Evolutionary conservation across 768 basidiomycete genomes (phyloP), one percentile per base, ranked within the genome.

Genomic region (Leucocoprinus sp.): DNA sequence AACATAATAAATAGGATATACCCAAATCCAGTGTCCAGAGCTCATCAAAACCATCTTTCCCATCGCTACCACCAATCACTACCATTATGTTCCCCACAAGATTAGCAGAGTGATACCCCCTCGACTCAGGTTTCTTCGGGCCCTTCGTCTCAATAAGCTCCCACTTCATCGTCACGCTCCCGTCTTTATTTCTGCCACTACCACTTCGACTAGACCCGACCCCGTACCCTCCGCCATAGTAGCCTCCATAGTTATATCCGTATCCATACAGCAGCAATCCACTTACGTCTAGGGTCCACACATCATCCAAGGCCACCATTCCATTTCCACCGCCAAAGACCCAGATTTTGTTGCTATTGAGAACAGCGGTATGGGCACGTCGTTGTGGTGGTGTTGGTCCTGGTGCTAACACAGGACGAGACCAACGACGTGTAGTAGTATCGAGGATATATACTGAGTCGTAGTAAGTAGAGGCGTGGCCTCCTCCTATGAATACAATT

Each of bases 311-410:
- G 0, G 93, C 92, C n/a, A 76, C 76, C 66, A 84, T 69, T 0
- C 93, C 93, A 48, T 91, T 93, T 2, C 93, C 93, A n/a, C 93
- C 92, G 6, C 92, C 93, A 55, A 95, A 96, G 3, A 96, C 64
- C 69, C 86, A 89, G 0, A 97, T 73, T 57, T 76, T 82, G 48
- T 73, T 71, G 22, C 68, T 66, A 55, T 90, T 82, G 17, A 80
- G 64, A 11, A 93, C 84, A 0, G 89, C 78, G 0, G 90, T 88
- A 61, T 97, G 93, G 1, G 93, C 92, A 21, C 93, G 80, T 7
- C 93, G 79, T 2, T 84, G 80, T 2, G 78, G 73, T 0, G 87
- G 80, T 17, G 50, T 53, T 1, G 63, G 58, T 8, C 64, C 69
- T 22, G 55, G 48, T 7, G 59, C 50, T 40, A 70, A 66, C 57